Evolutionary conservation across 495 filamentous ascomycete species (phyloP).

Genomic region (Thermothielavioides terrestris): DNA sequence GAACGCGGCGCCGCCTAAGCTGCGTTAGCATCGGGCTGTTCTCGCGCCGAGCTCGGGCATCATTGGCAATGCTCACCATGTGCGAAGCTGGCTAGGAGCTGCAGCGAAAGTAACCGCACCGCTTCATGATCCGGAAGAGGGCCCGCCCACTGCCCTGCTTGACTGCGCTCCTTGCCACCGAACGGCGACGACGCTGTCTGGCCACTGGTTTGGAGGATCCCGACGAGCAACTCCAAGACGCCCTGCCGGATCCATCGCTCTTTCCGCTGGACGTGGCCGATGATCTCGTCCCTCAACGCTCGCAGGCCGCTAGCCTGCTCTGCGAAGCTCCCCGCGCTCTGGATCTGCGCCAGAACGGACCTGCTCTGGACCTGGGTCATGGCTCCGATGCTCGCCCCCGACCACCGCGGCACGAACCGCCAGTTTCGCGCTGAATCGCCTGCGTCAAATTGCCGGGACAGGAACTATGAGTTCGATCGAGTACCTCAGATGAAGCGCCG

Average conservation of each 20-base stretch:
- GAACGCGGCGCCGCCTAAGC: constrained; percentile 70
- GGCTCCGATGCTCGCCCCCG: too few relatives aligned
- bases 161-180: constrained; percentile 31
- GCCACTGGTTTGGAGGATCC: constrained; percentile 45
- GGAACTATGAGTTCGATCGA: too few relatives aligned
- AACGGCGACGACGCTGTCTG: constrained; percentile 15
- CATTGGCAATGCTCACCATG: too few relatives aligned
- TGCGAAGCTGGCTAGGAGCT: constrained; percentile 74
- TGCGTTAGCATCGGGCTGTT: constrained; percentile 8
- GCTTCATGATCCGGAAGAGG: constrained; percentile 47
- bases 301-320: constrained; percentile 59
- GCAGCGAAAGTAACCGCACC: constrained; percentile 66
- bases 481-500: too few relatives aligned
- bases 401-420: too few relatives aligned
- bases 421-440: too few relatives aligned
- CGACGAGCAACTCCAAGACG: constrained; percentile 57
- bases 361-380: constrained; percentile 26
- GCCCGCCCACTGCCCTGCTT: constrained; percentile 17
- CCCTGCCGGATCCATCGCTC: constrained; percentile 62
- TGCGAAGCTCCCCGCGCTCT: constrained; percentile 48
- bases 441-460: too few relatives aligned
- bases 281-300: constrained; percentile 74
- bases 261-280: constrained; percentile 84
- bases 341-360: constrained; percentile 54
- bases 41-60: too few relatives aligned